These are phyloP conservation scores for Solanum pinnatisectum DNA, from an alignment of 257 asterid genomes.

Conservation along the genomic window DNA sequence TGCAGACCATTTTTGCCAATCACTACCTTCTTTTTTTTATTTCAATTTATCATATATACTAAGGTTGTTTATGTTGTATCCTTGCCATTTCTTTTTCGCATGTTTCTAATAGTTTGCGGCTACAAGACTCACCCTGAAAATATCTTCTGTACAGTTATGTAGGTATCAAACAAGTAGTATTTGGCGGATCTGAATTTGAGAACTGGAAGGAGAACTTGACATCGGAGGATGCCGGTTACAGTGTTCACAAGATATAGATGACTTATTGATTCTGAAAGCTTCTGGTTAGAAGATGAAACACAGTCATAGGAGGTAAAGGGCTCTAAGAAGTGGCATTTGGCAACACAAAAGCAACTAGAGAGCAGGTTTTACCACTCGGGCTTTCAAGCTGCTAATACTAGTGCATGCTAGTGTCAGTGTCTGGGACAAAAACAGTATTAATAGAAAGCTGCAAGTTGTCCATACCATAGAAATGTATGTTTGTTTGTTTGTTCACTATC, in stretches of 20 bases:
- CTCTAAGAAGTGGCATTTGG: neutral
- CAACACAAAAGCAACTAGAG: neutral
- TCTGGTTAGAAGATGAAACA: neutral
- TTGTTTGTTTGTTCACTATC: neutral
- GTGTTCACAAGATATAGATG: conserved; percentile 68
- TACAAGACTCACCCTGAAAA: neutral
- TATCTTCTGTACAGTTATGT: conserved; percentile 40
- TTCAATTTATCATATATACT: neutral
- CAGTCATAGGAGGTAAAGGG: neutral
- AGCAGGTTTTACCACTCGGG: neutral
- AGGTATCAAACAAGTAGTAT: conserved; percentile 84
- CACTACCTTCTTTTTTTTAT: neutral
- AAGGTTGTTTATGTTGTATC: neutral
- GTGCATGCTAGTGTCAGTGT: neutral
- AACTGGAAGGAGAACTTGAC: conserved; percentile 73
- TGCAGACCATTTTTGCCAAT: neutral
- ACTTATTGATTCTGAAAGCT: neutral
- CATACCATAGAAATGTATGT: neutral
- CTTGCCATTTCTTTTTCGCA: neutral
- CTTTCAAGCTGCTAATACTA: neutral
- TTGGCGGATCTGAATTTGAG: conserved; percentile 81
- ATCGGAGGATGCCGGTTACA: conserved; percentile 71
- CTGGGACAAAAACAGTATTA: neutral
- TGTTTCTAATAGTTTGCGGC: neutral
- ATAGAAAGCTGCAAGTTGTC: neutral